Conservation (phyloP, 2,329 filamentous ascomycete species). For the Talaromyces sp. region DNA sequence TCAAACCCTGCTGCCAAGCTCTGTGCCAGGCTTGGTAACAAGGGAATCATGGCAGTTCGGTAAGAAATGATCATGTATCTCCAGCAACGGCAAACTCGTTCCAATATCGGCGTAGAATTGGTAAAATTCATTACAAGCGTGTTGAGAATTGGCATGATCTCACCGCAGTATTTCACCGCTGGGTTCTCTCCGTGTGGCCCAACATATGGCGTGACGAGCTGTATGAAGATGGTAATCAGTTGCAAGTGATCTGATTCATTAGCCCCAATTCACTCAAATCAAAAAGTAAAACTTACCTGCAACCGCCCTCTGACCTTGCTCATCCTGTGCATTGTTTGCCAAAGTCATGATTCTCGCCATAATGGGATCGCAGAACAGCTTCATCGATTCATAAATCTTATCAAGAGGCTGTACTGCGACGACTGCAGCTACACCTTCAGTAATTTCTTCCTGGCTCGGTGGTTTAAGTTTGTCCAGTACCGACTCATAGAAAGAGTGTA, state of each 20-base stretch:
- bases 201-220: constrained; percentile 71
- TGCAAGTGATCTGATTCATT: constrained; percentile 70
- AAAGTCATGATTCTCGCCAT: constrained; percentile 80
- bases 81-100: constrained; percentile 93
- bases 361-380: constrained; percentile 89
- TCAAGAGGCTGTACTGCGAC: constrained; percentile 78
- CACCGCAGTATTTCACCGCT: constrained; percentile 92
- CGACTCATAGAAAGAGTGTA: constrained; percentile 89
- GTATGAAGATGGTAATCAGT: constrained; percentile 84
- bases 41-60: constrained; percentile 78
- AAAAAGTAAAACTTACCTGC: constrained; percentile 56
- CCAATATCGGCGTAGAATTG: constrained; percentile 80
- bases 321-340: constrained; percentile 78
- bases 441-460: constrained; percentile 89
- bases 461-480: constrained; percentile 82
- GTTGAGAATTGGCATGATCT: constrained; percentile 83
- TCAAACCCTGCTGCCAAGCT: constrained; percentile 84
- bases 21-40: constrained; percentile 80
- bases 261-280: background rate
- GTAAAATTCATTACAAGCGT: constrained; percentile 87
- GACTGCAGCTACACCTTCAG: constrained; percentile 89
- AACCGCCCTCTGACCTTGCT: constrained; percentile 78
- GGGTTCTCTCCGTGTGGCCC: constrained; percentile 73
- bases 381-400: constrained; percentile 79
- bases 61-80: constrained; percentile 96